Base-by-base conservation (phyloP, 176 grass and related monocot species). In the Raddia distichophylla region DNA sequence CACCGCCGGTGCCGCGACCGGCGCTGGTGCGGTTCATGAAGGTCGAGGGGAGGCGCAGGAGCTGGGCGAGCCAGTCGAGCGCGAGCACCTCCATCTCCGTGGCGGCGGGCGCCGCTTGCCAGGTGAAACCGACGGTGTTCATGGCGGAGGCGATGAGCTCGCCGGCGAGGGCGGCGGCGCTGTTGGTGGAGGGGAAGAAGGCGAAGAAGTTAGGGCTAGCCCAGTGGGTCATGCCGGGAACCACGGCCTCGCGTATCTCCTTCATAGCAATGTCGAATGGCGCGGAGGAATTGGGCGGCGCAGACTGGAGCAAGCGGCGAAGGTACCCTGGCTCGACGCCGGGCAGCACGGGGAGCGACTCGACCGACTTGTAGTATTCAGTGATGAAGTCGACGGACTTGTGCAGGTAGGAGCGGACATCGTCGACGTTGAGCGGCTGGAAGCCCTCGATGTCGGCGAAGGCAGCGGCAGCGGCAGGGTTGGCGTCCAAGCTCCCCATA, bases 131-230 rank as follows among this genome's bases (percentile, higher is more conserved):
- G 0, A 92, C 90, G 3, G 90, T 84, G 58, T 92, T 92, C 63
- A 92, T 62, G 1, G 90, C 90, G 1, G 90, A 92, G 15, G 90
- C 90, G 42, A 92, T 59, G n/a, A 92, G 79, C 5, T 92, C 90
- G 0, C 90, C 90, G 13, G 87, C 78, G 44, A 92, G 56, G 9
- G 90, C 83, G 0, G 86, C 90, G 1, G 90, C 80, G 33, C 90
- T 89, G 51, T 86, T 76, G 48, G 90, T 92, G 2, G 90, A 64
- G 0, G 90, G 90, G 56, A 92, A 92, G 37, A 89, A 92, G 1
- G 86, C 90, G 1, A 92, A 92, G 86, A 92, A 92, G 62, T 86
- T 92, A 0, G 90, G 86, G 69, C 90, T 92, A 9, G 86, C 83
- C 90, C 90, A 92, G 61, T 92, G 67, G 0, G 90, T 92, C 82